Evolutionary conservation across 192 early-diverging fungal species (phyloP).

Genomic region (Coemansia sp.): DNA sequence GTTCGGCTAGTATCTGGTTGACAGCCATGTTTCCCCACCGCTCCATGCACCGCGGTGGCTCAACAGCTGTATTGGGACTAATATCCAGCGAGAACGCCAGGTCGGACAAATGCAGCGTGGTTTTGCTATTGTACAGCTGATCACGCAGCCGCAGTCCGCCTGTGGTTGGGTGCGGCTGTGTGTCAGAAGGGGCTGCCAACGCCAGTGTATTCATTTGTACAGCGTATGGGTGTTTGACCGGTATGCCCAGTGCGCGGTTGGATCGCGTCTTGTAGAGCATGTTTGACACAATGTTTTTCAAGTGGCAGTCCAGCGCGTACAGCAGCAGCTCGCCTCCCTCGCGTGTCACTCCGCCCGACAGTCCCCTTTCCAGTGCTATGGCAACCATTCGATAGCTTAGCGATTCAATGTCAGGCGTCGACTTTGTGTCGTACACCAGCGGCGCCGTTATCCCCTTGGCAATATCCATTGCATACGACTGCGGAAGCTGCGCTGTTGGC

Average conservation of each 20-base stretch:
- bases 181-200: neutral
- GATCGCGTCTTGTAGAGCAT: conserved; percentile 65
- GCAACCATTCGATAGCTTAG: conserved; percentile 67
- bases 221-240: conserved; percentile 13
- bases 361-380: conserved; percentile 65
- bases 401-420: conserved; percentile 63
- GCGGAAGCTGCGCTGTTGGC: conserved; percentile 52
- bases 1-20: conserved; percentile 52
- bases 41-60: conserved; percentile 63
- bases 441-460: conserved; percentile 68
- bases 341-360: conserved; percentile 63
- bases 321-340: conserved; percentile 64
- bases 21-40: conserved; percentile 58
- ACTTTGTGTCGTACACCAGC: conserved; percentile 65
- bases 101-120: conserved; percentile 56
- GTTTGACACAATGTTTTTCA: conserved; percentile 67
- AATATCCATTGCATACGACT: conserved; percentile 59
- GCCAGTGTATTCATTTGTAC: neutral
- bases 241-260: conserved; percentile 62
- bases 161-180: conserved; percentile 19
- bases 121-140: conserved; percentile 46
- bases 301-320: conserved; percentile 68
- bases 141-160: conserved; percentile 48
- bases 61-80: conserved; percentile 65
- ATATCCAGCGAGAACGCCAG: conserved; percentile 64